phyloP scores from a whole-genome alignment of 345 rosid genomes.

The Acer yangbiense region DNA sequence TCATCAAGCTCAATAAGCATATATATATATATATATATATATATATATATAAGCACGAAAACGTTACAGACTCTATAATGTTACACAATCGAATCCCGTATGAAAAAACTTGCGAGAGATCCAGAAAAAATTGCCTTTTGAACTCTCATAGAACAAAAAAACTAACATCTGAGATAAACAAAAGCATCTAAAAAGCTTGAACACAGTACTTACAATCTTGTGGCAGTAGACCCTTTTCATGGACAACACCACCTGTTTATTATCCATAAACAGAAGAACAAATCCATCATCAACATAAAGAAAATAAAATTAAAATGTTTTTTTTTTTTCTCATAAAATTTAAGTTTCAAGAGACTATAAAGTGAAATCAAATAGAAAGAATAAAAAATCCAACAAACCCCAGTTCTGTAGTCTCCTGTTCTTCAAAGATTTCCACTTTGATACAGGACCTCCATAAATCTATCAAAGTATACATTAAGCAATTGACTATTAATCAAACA shows the following conservation, averaged over 20 bases:
- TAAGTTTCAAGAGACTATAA: slow-evolving; percentile 8
- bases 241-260: slow-evolving; percentile 87
- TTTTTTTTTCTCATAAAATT: background rate
- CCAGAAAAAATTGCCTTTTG: background rate
- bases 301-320: too few relatives aligned
- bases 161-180: background rate
- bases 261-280: slow-evolving; percentile 17
- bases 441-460: slow-evolving; percentile 69
- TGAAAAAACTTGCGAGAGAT: too few relatives aligned
- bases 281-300: background rate
- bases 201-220: slow-evolving; percentile 69
- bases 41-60: background rate
- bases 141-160: background rate
- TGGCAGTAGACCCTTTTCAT: slow-evolving; percentile 91
- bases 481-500: background rate
- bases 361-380: background rate
- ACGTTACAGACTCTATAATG: too few relatives aligned
- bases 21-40: background rate
- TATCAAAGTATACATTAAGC: slow-evolving; percentile 19
- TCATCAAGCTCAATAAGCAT: background rate
- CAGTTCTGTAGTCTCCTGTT: slow-evolving; percentile 90
- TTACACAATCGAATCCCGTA: too few relatives aligned
- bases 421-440: slow-evolving; percentile 87
- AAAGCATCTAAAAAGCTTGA: background rate
- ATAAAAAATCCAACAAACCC: slow-evolving; percentile 46